Conservation (phyloP, 2,329 filamentous ascomycete genomes). For the Trichoderma sp. region DNA sequence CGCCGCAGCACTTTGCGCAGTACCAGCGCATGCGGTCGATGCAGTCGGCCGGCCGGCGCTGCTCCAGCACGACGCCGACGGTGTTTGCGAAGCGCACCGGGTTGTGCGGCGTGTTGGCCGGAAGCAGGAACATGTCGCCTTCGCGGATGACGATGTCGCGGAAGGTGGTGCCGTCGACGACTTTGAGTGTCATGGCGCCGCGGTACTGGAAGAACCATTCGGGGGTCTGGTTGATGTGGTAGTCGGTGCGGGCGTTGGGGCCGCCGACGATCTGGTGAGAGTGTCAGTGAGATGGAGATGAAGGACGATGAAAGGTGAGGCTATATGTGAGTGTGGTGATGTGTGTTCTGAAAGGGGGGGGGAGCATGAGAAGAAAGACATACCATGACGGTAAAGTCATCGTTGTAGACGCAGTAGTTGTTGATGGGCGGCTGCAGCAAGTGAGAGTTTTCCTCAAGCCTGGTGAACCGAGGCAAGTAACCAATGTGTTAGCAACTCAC, state of each 20-base stretch:
- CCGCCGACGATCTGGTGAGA: constrained; percentile 75
- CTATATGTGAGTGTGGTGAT: not conserved
- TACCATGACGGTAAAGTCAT: constrained; percentile 78
- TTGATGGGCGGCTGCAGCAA: constrained; percentile 92
- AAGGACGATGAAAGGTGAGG: not conserved
- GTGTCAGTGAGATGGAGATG: not conserved
- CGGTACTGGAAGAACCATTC: constrained; percentile 99
- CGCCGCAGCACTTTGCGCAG: constrained; percentile 62
- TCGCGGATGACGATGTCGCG: constrained; percentile 85
- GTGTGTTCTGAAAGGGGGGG: not conserved
- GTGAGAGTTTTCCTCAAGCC: constrained; percentile 88
- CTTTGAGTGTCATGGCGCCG: constrained; percentile 89
- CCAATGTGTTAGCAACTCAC: not conserved
- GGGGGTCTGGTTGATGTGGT: constrained; percentile 94
- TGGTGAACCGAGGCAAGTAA: constrained; percentile 35
- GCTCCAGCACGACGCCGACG: constrained; percentile 90
- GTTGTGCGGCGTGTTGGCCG: constrained; percentile 93
- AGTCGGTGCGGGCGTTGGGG: constrained; percentile 93
- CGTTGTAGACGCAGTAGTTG: constrained; percentile 95
- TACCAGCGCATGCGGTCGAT: constrained; percentile 89
- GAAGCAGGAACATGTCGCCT: constrained; percentile 90
- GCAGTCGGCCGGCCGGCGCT: constrained; percentile 66
- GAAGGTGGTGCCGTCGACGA: constrained; percentile 71
- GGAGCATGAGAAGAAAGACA: not conserved
- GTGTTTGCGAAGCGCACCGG: constrained; percentile 90